Conservation (phyloP, 139 green algal genomes). For the Volvox africanus region DNA sequence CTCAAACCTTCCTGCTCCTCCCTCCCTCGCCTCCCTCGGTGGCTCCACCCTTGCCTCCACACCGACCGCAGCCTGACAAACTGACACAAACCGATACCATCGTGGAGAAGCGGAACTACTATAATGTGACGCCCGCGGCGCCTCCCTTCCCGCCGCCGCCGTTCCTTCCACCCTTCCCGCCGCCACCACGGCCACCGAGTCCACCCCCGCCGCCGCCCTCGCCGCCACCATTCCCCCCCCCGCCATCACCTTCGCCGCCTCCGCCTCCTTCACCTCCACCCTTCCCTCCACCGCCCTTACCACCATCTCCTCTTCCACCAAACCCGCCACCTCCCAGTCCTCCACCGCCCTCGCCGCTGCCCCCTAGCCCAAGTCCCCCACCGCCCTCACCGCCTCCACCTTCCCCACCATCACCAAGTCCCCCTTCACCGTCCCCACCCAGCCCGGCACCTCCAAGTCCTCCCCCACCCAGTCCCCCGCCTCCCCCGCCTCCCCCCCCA, state of each 20-base stretch:
- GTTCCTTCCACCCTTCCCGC: neutral
- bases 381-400: constrained; percentile 1
- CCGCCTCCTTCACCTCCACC: neutral
- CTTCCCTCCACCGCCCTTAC: neutral
- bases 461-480: neutral
- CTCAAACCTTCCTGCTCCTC: neutral
- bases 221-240: neutral
- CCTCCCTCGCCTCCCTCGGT: neutral
- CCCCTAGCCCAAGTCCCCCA: neutral
- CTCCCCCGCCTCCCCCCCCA: neutral
- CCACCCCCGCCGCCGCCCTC: neutral
- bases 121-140: neutral
- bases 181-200: neutral
- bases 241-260: neutral
- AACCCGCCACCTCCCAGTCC: neutral
- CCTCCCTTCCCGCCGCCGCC: neutral
- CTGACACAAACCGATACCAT: neutral
- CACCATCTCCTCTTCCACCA: neutral
- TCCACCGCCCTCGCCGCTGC: neutral
- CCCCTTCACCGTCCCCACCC: neutral
- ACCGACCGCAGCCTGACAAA: constrained; percentile 20
- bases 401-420: neutral
- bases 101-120: neutral
- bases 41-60: neutral
- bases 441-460: neutral